Evolutionary conservation across 441 rosid species (phyloP), one percentile per base, ranked within the genome.

Genomic region (Erodium texanum): DNA sequence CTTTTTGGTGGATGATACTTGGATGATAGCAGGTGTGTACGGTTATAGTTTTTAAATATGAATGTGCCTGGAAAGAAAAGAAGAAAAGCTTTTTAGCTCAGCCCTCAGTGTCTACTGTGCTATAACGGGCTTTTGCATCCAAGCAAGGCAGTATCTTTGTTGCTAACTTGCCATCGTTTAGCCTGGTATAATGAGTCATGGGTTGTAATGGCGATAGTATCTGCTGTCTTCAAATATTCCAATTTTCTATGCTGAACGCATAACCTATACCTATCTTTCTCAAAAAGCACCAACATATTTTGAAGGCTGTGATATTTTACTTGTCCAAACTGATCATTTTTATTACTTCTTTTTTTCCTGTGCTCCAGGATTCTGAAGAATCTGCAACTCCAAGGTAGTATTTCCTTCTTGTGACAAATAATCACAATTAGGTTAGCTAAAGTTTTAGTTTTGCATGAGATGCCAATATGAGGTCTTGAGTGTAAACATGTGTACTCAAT

Each of bases 351-450:
- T 22, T 62, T 62, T 32, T 32, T 1, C 4, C 41, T 16, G 16
- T 64, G 41, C 56, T 11, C 16, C 73, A 80, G 83, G 77, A 67
- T 24, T n/a, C 8, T 62, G 68, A 32, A 63, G 76, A 73, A 12
- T 58, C 77, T 67, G 72, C 79, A 48, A 68, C 70, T 54, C 23
- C 67, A 27, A 75, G 84, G 84, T 80, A 52, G 70, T 24, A 19
- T 22, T 54, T 65, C 69, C 16, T 24, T 56, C 5, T 15, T 48
- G 64, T 70, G 19, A 45, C 38, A 16, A 11, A 59, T 10, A 23
- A 23, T 23, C n/a, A 11, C 32, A 27, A 58, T 22, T 58, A 58
- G 61, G 23, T 54, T 54, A 19, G 23, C 23, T 20, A 7, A 16
- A 7, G 2, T 54, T 8, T 54, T 54, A 8, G 24, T 9, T 58